Evolutionary conservation across 805 yeast genomes (phyloP).

Genomic region (Candida rishiriensis): DNA sequence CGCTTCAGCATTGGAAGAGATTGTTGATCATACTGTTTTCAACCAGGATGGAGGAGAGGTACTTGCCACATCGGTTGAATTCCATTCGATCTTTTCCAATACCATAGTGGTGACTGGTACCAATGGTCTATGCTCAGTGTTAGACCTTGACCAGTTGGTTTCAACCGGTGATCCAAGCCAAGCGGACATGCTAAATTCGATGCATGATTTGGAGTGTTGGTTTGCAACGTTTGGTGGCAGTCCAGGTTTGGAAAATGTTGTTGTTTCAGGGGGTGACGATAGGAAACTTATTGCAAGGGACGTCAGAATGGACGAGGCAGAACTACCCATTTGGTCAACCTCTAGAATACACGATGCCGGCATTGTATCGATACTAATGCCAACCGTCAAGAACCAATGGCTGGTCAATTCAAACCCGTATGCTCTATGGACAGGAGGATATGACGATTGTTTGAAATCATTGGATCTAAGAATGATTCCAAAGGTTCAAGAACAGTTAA

Average conservation of each 20-base stretch:
- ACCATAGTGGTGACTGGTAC: constrained; percentile 59
- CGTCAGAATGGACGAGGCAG: constrained; percentile 33
- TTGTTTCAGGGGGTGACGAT: constrained; percentile 93
- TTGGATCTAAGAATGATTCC: constrained; percentile 62
- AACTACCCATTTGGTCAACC: constrained; percentile 30
- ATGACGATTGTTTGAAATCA: constrained; percentile 73
- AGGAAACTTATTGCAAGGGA: constrained; percentile 72
- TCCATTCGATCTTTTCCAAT: constrained; percentile 39
- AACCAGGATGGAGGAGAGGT: constrained; percentile 33
- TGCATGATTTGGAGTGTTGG: constrained; percentile 85
- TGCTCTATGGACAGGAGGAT: constrained; percentile 80
- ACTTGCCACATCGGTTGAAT: constrained; percentile 62
- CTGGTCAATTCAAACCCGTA: constrained; percentile 32
- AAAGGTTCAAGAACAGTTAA: constrained; percentile 27
- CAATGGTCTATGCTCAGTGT: constrained; percentile 51
- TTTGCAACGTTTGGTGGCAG: constrained; percentile 65
- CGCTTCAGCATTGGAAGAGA: constrained; percentile 12
- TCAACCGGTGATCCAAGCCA: not conserved
- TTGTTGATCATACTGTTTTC: constrained; percentile 40
- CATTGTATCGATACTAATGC: constrained; percentile 71
- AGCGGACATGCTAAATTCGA: not conserved
- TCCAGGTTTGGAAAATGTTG: constrained; percentile 48
- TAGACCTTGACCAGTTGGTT: constrained; percentile 23
- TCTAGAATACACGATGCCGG: constrained; percentile 82
- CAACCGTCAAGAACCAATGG: constrained; percentile 40